Conservation (phyloP, 768 basidiomycete genomes). For the Polyporus arcularius region DNA sequence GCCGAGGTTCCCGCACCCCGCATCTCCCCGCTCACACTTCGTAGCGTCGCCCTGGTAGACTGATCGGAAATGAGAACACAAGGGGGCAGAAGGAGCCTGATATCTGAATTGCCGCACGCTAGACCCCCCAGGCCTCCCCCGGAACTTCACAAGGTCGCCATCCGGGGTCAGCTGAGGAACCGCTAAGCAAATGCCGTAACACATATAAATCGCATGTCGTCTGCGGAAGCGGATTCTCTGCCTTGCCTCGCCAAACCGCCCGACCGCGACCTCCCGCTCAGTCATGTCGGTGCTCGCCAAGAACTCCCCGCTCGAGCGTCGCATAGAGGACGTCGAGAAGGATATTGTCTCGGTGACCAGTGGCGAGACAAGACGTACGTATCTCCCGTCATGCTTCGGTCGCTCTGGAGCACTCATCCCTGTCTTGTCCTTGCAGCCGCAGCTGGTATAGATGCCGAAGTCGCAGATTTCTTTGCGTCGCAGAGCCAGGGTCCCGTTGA, state of each 20-base stretch:
- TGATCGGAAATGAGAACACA: not conserved
- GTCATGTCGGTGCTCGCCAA: not conserved
- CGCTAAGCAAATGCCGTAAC: not conserved
- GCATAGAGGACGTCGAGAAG: conserved; percentile 26
- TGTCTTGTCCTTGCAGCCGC: conserved; percentile 12
- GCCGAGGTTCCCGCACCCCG: not conserved
- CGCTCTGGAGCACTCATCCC: not conserved
- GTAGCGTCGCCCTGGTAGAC: not conserved
- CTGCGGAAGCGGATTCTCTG: not conserved
- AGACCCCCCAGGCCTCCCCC: not conserved
- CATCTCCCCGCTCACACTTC: not conserved
- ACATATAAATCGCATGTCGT: not conserved
- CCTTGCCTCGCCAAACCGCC: not conserved
- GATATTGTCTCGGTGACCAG: conserved; percentile 39
- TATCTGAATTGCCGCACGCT: not conserved
- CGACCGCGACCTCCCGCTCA: conserved; percentile 10
- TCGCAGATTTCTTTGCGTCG: conserved; percentile 44
- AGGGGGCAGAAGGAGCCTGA: not conserved
- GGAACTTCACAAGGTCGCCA: not conserved
- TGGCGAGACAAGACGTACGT: conserved; percentile 21
- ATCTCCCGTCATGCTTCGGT: not conserved
- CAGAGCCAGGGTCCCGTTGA: conserved; percentile 28
- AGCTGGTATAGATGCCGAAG: conserved; percentile 45
- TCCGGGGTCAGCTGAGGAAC: not conserved
- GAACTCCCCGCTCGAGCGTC: not conserved